A percentile compares a stretch with the other conserved stretches of the same genome.
Evolutionary conservation across 805 yeast species (phyloP).

Genomic region (Phaffomyces thermotolerans): DNA sequence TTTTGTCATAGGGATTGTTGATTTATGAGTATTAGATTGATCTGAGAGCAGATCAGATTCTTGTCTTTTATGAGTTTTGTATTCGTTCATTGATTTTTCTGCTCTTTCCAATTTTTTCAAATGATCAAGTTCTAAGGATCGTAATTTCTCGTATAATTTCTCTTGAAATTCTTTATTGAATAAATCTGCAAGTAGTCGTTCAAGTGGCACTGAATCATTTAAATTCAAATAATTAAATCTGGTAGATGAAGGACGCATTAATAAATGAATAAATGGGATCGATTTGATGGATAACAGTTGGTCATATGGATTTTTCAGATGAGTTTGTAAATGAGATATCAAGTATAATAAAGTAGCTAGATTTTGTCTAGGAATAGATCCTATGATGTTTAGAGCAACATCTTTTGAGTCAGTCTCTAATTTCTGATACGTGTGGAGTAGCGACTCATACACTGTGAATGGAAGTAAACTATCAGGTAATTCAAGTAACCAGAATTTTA

Average conservation of each 20-base stretch:
- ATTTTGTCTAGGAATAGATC: slow-evolving; percentile 26
- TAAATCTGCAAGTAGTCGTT: slow-evolving; percentile 11
- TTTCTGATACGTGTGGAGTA: slow-evolving; percentile 11
- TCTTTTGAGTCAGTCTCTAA: slow-evolving; percentile 4
- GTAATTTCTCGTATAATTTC: slow-evolving; percentile 9
- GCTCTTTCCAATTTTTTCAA: slow-evolving; percentile 13
- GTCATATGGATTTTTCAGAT: slow-evolving; percentile 4
- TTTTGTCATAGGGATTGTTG: not conserved
- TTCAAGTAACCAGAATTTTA: slow-evolving; percentile 52
- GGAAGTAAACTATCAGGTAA: slow-evolving; percentile 53
- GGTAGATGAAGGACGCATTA: slow-evolving; percentile 20
- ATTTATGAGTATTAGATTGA: not conserved
- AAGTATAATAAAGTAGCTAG: slow-evolving; percentile 19
- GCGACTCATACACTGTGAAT: slow-evolving; percentile 22
- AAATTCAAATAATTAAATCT: slow-evolving; percentile 6
- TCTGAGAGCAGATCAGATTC: slow-evolving; percentile 5
- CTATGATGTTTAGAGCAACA: slow-evolving; percentile 9
- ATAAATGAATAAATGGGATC: slow-evolving; percentile 21
- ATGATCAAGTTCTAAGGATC: slow-evolving; percentile 13
- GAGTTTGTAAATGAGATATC: slow-evolving; percentile 12
- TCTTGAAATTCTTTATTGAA: slow-evolving; percentile 8
- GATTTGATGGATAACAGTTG: slow-evolving; percentile 1
- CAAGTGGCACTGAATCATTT: slow-evolving; percentile 7
- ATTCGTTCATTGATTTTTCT: slow-evolving; percentile 11
- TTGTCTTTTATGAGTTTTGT: slow-evolving; percentile 7